phyloP scores from a whole-genome alignment of 345 rosid genomes.

The Eucalyptus rudis region DNA sequence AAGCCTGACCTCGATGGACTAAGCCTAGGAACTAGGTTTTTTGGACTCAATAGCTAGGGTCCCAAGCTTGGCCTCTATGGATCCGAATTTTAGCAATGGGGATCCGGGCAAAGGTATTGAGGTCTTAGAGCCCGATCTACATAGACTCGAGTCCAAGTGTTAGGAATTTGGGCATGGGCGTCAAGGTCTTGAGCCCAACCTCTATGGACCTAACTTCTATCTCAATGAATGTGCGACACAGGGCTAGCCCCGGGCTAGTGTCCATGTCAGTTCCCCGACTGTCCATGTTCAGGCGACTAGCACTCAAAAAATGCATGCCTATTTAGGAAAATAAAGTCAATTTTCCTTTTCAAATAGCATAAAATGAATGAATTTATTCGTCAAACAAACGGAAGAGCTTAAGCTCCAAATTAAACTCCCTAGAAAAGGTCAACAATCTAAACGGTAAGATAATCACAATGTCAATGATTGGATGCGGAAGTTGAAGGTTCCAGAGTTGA shows the following conservation, averaged over 20 bases:
- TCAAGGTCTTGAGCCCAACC: not conserved
- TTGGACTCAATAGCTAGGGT: accelerated
- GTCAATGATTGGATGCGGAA: not conserved
- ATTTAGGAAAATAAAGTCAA: not conserved
- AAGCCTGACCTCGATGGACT: not conserved
- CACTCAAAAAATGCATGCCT: not conserved
- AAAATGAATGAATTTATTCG: not conserved
- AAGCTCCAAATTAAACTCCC: not conserved
- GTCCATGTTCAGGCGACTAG: not conserved
- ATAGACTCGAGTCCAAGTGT: not conserved
- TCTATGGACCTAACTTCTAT: not conserved
- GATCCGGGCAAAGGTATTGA: accelerated
- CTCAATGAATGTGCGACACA: not conserved
- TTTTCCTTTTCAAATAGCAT: not conserved
- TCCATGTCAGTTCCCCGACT: not conserved
- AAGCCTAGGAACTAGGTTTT: not conserved
- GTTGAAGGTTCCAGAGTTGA: not conserved
- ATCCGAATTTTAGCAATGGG: not conserved
- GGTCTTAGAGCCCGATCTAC: not conserved
- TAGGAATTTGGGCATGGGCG: not conserved
- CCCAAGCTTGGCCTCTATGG: not conserved
- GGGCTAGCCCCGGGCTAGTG: accelerated
- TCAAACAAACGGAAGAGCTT: not conserved
- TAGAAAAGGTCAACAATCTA: not conserved
- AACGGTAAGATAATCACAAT: not conserved